Evolutionary conservation across 352 stramenopile genomes (phyloP).

Genomic region (Phytophthora vignae): DNA sequence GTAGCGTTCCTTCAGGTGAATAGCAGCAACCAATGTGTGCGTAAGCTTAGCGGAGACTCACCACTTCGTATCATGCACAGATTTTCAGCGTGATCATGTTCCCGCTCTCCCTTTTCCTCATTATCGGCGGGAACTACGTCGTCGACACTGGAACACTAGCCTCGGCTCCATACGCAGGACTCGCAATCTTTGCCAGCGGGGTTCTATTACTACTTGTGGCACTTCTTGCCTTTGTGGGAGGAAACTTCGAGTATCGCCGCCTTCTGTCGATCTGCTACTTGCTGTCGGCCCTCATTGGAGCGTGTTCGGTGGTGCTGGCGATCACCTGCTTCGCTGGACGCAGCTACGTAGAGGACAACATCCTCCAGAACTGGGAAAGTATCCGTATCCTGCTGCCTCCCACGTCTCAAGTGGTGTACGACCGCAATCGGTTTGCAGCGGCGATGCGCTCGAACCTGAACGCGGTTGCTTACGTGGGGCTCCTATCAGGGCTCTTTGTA

Average conservation of each 20-base stretch:
- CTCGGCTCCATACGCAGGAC: constrained; percentile 74
- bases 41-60: background rate
- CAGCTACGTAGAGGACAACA: constrained; percentile 57
- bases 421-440: constrained; percentile 66
- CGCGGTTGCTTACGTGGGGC: constrained; percentile 60
- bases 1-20: constrained; percentile 70
- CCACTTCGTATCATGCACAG: constrained; percentile 26
- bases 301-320: constrained; percentile 56
- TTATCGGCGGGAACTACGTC: constrained; percentile 79
- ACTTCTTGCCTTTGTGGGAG: constrained; percentile 72
- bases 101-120: constrained; percentile 71
- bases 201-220: constrained; percentile 63
- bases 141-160: constrained; percentile 69
- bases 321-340: constrained; percentile 68
- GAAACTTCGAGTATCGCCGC: constrained; percentile 80
- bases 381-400: constrained; percentile 73
- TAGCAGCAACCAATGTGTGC: background rate
- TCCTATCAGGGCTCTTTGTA: constrained; percentile 68
- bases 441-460: constrained; percentile 68
- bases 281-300: constrained; percentile 61
- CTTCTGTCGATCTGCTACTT: constrained; percentile 76
- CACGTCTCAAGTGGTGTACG: constrained; percentile 73
- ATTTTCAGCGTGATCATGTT: constrained; percentile 73
- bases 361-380: constrained; percentile 63
- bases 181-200: constrained; percentile 70